phyloP scores from a whole-genome alignment of 2,329 filamentous ascomycete genomes.

The Fusarium drepaniforme region DNA sequence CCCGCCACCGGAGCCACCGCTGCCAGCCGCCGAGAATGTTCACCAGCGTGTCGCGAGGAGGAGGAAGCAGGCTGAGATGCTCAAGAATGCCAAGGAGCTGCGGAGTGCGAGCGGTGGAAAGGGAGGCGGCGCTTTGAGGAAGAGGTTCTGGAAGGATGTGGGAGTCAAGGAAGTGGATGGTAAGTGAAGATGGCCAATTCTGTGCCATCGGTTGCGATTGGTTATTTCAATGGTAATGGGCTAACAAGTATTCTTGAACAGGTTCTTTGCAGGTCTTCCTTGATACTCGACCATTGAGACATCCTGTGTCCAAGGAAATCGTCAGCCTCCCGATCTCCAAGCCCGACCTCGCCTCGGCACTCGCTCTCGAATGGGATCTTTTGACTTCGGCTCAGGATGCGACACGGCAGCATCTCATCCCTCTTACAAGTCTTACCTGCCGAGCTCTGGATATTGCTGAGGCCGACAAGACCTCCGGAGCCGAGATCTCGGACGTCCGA shows the following conservation, averaged over 20 bases:
- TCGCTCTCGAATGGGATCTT: constrained; percentile 94
- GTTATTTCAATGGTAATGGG: not conserved
- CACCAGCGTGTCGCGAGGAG: constrained; percentile 63
- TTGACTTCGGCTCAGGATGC: constrained; percentile 86
- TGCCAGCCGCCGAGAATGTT: constrained; percentile 55
- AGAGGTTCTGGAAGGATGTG: constrained; percentile 92
- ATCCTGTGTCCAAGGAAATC: constrained; percentile 77
- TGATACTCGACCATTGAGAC: constrained; percentile 83
- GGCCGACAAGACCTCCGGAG: constrained; percentile 65
- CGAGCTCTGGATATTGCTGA: constrained; percentile 84
- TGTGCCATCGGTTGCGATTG: not conserved
- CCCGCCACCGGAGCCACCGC: constrained; percentile 69
- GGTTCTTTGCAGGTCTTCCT: constrained; percentile 74
- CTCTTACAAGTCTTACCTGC: constrained; percentile 86
- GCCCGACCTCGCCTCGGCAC: constrained; percentile 82
- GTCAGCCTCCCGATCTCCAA: constrained; percentile 81
- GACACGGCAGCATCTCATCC: constrained; percentile 87
- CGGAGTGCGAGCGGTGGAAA: constrained; percentile 52
- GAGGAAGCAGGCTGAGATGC: constrained; percentile 66
- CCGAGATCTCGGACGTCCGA: constrained; percentile 65
- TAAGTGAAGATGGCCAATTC: constrained; percentile 49
- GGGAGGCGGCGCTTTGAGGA: constrained; percentile 64
- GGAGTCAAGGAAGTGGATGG: constrained; percentile 75
- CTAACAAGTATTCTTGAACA: constrained; percentile 38
- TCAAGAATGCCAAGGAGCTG: constrained; percentile 64